Base-by-base conservation (phyloP, 2,329 filamentous ascomycete genomes). In the Coniella lustricola region DNA sequence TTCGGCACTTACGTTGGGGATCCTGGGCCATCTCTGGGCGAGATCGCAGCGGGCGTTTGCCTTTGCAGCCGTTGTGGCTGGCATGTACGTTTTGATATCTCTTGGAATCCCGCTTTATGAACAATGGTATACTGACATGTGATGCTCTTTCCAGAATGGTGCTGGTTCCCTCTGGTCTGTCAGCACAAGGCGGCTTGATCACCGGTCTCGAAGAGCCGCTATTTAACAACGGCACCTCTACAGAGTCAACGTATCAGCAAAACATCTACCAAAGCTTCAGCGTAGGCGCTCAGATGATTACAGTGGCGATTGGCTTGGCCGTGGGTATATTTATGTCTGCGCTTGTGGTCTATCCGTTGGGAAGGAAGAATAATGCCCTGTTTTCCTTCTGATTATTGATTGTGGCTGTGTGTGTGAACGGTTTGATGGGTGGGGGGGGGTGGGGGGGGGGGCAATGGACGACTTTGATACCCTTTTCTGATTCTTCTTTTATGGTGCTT, bases 21-120 rank as follows among this genome's bases (percentile, higher is more conserved):
- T 53, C 7, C 38, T 55, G 12, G 51, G 53, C 10, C 51, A 53
- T 20, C 32, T 53, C 12, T 53, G 51, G 53, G 51, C 51, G n/a
- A 48, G 53, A 4, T 49, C 42, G 10, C 51, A 53, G 21, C 48
- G 46, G 10, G 51, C 46, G 1, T 53, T 53, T 35, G 48, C 48
- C 4, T 51, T 55, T 36, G 48, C 46, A 8, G 43, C 45, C n/a
- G 47, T 51, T 14, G 51, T 55, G 16, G 51, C 50, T 12, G 53
- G 51, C 3, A 51, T 49, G 38, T 41, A 41, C 7, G 38, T 41
- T 13, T n/a, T 31, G 4, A 12, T 22, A 12, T 5, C 10, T 3
- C 14, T 16, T 12, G 21, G 7, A 7, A 3, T 17, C 2, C 12
- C 13, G 5, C 13, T 36, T 36, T 29, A 5, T 5, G 5, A 10